Evolutionary conservation across 257 asterid genomes (phyloP).

Genomic region (Scutellaria minor): DNA sequence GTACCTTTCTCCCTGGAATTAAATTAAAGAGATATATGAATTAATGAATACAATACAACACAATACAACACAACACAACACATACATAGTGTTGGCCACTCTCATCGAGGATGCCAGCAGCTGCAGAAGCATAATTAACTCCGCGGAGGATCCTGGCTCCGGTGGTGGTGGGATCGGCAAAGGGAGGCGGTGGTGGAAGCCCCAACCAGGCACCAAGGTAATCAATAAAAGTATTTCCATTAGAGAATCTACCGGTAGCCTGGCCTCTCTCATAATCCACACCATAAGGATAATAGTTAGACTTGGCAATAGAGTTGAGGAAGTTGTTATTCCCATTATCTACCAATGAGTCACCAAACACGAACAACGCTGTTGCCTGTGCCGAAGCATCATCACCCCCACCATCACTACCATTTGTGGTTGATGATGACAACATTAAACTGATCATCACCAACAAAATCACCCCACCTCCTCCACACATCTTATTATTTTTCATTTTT

Average conservation of each 20-base stretch:
- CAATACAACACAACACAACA: too few species aligned
- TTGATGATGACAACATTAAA: neutral
- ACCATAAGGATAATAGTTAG: conserved; percentile 89
- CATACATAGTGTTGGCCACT: conserved; percentile 78
- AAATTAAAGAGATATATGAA: too few species aligned
- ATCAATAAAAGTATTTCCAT: conserved; percentile 76
- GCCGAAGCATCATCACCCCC: neutral
- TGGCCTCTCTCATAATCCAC: conserved; percentile 54
- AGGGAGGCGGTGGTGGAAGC: conserved; percentile 78
- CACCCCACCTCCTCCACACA: too few species aligned
- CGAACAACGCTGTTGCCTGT: conserved; percentile 64
- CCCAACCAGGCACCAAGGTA: conserved; percentile 78
- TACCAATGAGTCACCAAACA: conserved; percentile 86
- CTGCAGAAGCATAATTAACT: conserved; percentile 93
- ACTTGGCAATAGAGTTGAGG: conserved; percentile 75
- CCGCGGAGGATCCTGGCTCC: conserved; percentile 72
- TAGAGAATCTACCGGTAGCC: conserved; percentile 77
- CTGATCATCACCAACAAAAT: conserved; percentile 5
- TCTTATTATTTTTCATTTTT: too few species aligned
- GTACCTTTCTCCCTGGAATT: conserved; percentile 66
- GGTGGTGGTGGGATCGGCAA: conserved; percentile 69
- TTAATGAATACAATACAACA: too few species aligned
- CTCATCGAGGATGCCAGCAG: conserved; percentile 93
- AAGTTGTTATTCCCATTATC: conserved; percentile 87
- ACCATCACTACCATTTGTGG: neutral